Evolutionary conservation across 2,329 filamentous ascomycete species (phyloP).

Genomic region (Pseudocercospora crystallina): DNA sequence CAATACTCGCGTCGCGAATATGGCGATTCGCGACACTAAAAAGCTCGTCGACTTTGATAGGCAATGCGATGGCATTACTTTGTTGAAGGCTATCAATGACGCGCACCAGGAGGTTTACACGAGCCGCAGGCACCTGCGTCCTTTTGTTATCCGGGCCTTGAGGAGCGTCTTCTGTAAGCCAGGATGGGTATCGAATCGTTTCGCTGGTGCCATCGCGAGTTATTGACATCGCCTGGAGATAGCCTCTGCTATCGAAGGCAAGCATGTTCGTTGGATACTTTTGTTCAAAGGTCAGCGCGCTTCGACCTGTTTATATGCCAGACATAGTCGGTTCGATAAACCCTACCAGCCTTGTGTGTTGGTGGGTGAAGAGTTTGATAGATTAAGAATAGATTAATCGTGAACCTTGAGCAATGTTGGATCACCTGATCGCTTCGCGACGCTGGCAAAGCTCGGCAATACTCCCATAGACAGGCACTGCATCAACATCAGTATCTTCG

Average conservation of each 20-base stretch:
- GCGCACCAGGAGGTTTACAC: not conserved
- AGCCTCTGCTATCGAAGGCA: not conserved
- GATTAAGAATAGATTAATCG: not conserved
- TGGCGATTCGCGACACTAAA: not conserved
- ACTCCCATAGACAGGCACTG: no score
- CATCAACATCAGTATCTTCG: no score
- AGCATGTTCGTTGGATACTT: not conserved
- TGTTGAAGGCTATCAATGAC: not conserved
- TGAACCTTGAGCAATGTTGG: no score
- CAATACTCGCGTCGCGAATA: not conserved
- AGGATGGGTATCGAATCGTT: not conserved
- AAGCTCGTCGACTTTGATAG: not conserved
- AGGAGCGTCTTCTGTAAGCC: constrained; percentile 4
- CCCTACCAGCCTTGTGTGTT: no score
- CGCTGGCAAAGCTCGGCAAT: no score
- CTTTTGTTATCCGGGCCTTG: not conserved
- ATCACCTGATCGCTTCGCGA: no score
- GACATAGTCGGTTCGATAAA: no score
- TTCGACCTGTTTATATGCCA: no score
- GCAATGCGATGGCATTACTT: not conserved
- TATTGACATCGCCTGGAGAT: not conserved
- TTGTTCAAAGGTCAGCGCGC: not conserved
- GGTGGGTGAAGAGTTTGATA: not conserved
- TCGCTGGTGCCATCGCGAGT: not conserved
- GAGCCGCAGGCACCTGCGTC: not conserved